Percentiles rank a stretch among this genome's conserved stretches.
Evolutionary conservation across 441 rosid genomes (phyloP).

Genomic region (Dalechampia spathulata): DNA sequence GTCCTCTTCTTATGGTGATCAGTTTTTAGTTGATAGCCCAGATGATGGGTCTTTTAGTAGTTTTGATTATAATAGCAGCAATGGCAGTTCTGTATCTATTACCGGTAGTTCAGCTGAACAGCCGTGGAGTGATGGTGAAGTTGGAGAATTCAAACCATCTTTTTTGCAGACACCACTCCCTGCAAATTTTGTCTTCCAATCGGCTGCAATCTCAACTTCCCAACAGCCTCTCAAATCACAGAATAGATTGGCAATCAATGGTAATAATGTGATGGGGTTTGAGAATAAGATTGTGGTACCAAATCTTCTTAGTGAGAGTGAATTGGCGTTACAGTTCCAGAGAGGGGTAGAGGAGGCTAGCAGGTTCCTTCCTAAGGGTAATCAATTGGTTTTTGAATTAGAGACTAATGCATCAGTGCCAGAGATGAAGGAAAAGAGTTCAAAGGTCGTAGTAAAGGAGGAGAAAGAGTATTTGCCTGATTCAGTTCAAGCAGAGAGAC

Average conservation of each 20-base stretch:
- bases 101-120: slow-evolving; percentile 24
- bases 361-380: slow-evolving; percentile 69
- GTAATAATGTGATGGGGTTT: slow-evolving; percentile 16
- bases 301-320: slow-evolving; percentile 44
- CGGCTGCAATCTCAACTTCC: slow-evolving; percentile 22
- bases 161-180: slow-evolving; percentile 28
- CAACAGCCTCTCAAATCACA: slow-evolving; percentile 7
- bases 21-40: slow-evolving; percentile 30
- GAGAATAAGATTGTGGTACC: slow-evolving; percentile 24
- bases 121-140: slow-evolving; percentile 21
- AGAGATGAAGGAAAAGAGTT: slow-evolving; percentile 23
- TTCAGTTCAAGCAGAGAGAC: too few relatives aligned
- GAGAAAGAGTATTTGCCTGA: too few relatives aligned
- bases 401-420: slow-evolving; percentile 17
- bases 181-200: slow-evolving; percentile 27
- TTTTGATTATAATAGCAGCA: slow-evolving; percentile 27
- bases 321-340: slow-evolving; percentile 55
- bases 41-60: slow-evolving; percentile 23
- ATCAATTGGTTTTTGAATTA: slow-evolving; percentile 35
- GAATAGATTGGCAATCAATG: slow-evolving; percentile 15
- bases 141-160: slow-evolving; percentile 25
- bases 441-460: slow-evolving; percentile 19
- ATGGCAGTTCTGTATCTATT: slow-evolving; percentile 24
- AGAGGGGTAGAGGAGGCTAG: slow-evolving; percentile 82
- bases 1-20: slow-evolving; percentile 18